Base-by-base conservation (phyloP, 2,329 filamentous ascomycete species). In the Ophiostoma novo-ulmi region DNA sequence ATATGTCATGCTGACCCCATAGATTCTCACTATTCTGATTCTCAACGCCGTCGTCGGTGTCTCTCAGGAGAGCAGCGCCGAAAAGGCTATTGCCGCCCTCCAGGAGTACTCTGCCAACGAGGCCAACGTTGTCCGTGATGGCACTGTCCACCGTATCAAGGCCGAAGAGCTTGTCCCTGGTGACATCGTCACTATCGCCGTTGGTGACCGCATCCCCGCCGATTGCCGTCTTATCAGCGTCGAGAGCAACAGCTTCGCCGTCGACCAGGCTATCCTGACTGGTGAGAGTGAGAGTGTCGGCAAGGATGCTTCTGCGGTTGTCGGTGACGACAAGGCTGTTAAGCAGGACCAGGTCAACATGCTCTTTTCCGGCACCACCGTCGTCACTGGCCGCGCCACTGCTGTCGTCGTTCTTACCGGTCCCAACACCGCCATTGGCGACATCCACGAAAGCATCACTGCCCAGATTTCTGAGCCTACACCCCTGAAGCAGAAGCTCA, bases 71-170 rank as follows among this genome's bases (percentile, higher is more conserved):
- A 97, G 92, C 81, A 97, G 94, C 78, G 95, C 95, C 75, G 95
- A 99, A 81, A 97, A 98, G 83, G 95, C 95, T 69, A 99, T 99
- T 79, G 94, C 95, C 36, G 95, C 95, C 64, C 87, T 99, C 71
- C 95, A 99, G 82, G 94, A 99, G 86, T 99, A 99, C 83, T 98
- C 94, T 39, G 95, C 95, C 77, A 99, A 98, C 81, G 93, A 97
- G 81, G 94, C 95, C 76, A 99, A 94, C 79, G 94, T 97, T 69
- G 80, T 97, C 72, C 91, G 95, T 77, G 89, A 82, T 76, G 93
- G 94, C 68, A 87, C 90, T 76, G 84, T 94, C 73, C 88, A 89
- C 74, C 88, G 91, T 75, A 83, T 99, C 82, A 97, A 95, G 84
- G 95, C 95, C n/a, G 95, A 99, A 77, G 93, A 98, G 74, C 82